Base-by-base conservation (phyloP, 1,284 basidiomycete genomes). In the Malassezia obtusa region DNA sequence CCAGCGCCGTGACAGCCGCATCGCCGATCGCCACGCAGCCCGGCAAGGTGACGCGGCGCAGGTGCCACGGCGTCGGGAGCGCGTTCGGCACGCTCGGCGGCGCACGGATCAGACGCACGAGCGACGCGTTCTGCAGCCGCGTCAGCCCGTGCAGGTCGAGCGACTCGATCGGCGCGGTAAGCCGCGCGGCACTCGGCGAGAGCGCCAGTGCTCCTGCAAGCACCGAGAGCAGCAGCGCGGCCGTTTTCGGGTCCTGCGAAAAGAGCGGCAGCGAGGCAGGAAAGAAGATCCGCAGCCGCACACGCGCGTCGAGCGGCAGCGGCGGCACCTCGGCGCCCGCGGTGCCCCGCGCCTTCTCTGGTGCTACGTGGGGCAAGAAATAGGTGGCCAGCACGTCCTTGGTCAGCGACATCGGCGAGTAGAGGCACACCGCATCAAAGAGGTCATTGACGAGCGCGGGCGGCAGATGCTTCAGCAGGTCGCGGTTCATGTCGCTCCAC, bases 201-300 rank as follows among this genome's bases (percentile, higher is more conserved):
- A 50, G 36, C 6, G 53, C 48, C 8, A 56, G 28, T 0, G 25
- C 32, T 15, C 53, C 53, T 3, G 48, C 26, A 0, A 56, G 40
- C 11, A 39, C 45, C 10, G 53, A 40, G 9, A 56, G 39, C 21
- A 56, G n/a, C 26, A 56, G 44, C n/a, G 53, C 4, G 2, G 53
- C 53, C 26, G 35, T 37, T 26, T 56, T 56, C 28, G 19, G 26
- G 40, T 56, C 53, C 25, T 56, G 48, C 15, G 53, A 56, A 35
- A 56, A 56, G 3, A 56, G 43, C 11, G 53, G 53, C 15, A 56
- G 43, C 19, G 53, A 56, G 8, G 48, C 53, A 3, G 53, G 53
- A 19, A 56, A 40, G 33, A 56, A 56, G 21, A 56, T 21, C 25
- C 49, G 53, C 25, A 36, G 22, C 21, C 53, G 53, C 19, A 50